Evolutionary conservation across 208 protist genomes (phyloP).

Genomic region (Angomonas ambiguus): DNA sequence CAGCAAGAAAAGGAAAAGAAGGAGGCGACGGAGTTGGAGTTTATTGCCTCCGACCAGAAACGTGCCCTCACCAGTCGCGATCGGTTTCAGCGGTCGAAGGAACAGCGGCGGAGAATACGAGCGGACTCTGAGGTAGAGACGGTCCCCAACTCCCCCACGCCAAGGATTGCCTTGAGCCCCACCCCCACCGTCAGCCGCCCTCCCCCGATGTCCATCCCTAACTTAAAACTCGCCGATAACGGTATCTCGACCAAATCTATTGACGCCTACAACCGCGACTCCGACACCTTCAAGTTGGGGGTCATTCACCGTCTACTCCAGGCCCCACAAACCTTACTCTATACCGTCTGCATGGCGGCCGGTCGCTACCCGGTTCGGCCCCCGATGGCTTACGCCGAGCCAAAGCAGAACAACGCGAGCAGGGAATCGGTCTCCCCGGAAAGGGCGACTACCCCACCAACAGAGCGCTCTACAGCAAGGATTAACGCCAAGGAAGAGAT

Average conservation of each 20-base stretch:
- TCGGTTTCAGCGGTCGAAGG: constrained; percentile 50
- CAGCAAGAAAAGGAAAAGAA: constrained; percentile 13
- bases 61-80: constrained; percentile 36
- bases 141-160: constrained; percentile 3
- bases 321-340: constrained; percentile 68
- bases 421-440: constrained; percentile 15
- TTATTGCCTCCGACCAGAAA: not conserved
- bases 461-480: not conserved
- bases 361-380: constrained; percentile 45
- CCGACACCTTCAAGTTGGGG: constrained; percentile 59
- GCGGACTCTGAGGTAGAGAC: constrained; percentile 1
- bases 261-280: constrained; percentile 45
- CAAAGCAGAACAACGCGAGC: not conserved
- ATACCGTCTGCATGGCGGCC: constrained; percentile 39
- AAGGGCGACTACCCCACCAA: not conserved
- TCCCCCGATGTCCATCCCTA: constrained; percentile 2
- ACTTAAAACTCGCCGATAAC: constrained; percentile 32
- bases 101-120: constrained; percentile 32
- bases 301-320: constrained; percentile 80
- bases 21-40: constrained; percentile 8
- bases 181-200: constrained; percentile 17
- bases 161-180: not conserved
- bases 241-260: constrained; percentile 64
- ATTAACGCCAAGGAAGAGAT: not conserved
- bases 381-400: constrained; percentile 60